These are phyloP conservation scores for Penicillium sp. DNA, from an alignment of 2,329 filamentous ascomycete genomes.

Conservation along the genomic window DNA sequence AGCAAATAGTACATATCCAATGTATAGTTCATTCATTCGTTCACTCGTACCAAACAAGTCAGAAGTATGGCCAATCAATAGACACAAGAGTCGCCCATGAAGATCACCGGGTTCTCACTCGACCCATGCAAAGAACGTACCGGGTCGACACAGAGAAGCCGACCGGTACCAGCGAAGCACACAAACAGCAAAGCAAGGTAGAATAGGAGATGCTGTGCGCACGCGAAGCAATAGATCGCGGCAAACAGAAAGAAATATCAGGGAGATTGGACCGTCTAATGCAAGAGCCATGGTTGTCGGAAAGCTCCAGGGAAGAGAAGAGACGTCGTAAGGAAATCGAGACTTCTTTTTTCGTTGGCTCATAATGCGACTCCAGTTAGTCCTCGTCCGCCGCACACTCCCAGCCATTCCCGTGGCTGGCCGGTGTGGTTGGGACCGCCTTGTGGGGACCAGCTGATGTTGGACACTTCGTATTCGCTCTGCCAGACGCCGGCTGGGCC, in stretches of 20 bases:
- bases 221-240: background rate
- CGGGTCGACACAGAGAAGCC: background rate
- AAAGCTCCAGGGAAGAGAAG: conserved; percentile 6
- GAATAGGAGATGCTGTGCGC: background rate
- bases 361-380: conserved; percentile 47
- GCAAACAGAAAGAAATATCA: conserved; percentile 2
- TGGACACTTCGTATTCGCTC: conserved; percentile 49
- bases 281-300: conserved; percentile 9
- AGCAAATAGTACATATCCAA: conserved; percentile 8
- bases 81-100: background rate
- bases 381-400: conserved; percentile 48
- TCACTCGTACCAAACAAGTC: conserved; percentile 33
- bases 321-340: conserved; percentile 8
- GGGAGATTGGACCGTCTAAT: conserved; percentile 22
- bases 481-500: conserved; percentile 49
- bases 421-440: conserved; percentile 36
- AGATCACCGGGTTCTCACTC: background rate
- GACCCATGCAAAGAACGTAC: background rate
- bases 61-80: conserved; percentile 16
- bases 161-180: background rate
- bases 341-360: conserved; percentile 15
- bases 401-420: conserved; percentile 43
- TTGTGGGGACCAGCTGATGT: conserved; percentile 50
- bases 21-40: conserved; percentile 38
- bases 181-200: background rate